Base-by-base conservation (phyloP, 768 basidiomycete species). In the Sutorius australiensis region DNA sequence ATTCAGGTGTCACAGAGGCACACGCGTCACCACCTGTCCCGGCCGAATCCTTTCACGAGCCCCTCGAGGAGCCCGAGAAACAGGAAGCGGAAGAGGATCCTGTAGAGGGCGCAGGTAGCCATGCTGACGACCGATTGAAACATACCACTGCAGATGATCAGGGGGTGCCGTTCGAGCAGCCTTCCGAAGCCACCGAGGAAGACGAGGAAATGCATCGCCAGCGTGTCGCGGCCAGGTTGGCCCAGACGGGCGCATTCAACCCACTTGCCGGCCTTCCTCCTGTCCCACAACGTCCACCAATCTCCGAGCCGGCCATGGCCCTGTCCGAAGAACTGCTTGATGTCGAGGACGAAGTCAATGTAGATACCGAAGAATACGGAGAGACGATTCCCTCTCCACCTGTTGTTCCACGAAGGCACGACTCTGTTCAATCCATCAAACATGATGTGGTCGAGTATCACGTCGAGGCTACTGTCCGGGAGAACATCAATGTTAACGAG, bases 231-330 rank as follows among this genome's bases (percentile, higher is more conserved):
- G 84, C 82, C 54, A 73, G 70, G 19, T 62, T 82, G 34, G 81
- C 83, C 7, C 80, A 81, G 67, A 82, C 82, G 73, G 87, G 86
- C 14, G 78, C 80, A 57, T 70, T 77, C 72, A 74, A 84, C 59
- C 81, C 84, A 3, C 76, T 84, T 48, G 70, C 74, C 8, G 68
- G 73, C 13, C 73, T 63, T 28, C 68, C 72, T 24, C 64, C 60
- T 9, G 13, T 59, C 30, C 46, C 56, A 5, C 64, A 59, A 13
- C 67, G 50, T 53, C 43, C 45, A 6, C 53, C 63, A 3, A 19
- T 63, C 51, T 48, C 54, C 14, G 61, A 63, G 41, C 46, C 39
- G 1, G 44, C 34, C 14, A 10, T 24, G n/a, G 33, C 7, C 3
- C 43, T 19, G 17, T 38, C 44, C 2, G 24, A 58, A 37, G 57